Conservation (phyloP, 352 stramenopile genomes). For the Globisporangium lucens region DNA sequence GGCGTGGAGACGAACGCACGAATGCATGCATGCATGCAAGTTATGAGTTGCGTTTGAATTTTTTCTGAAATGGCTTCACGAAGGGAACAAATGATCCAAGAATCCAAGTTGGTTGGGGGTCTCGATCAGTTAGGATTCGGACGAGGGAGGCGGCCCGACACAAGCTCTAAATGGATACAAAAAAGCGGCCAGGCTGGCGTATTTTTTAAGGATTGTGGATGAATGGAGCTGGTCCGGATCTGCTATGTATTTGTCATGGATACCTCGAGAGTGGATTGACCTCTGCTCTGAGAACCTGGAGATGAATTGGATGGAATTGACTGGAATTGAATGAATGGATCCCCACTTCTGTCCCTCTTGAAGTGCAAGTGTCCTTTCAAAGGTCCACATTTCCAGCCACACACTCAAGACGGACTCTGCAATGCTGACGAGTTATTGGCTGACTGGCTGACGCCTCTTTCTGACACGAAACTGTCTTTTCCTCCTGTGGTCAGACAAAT, state of each 20-base stretch:
- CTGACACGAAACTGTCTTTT: conserved; percentile 9
- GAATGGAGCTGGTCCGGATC: neutral
- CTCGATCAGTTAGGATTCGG: neutral
- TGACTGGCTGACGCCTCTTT: conserved; percentile 8
- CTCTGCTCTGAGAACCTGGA: neutral
- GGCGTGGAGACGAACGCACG: neutral
- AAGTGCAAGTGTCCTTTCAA: conserved; percentile 2
- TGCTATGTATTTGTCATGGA: too few relatives aligned
- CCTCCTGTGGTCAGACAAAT: neutral
- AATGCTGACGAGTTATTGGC: neutral
- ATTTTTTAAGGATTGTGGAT: neutral
- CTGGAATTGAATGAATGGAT: neutral
- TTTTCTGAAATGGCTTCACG: too few relatives aligned
- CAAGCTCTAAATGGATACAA: neutral
- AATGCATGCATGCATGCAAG: neutral
- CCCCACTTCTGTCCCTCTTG: neutral
- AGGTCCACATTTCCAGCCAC: neutral
- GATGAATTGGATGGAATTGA: neutral
- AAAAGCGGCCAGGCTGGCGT: too few relatives aligned
- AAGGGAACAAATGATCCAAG: neutral
- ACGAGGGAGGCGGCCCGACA: neutral
- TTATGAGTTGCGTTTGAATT: too few relatives aligned
- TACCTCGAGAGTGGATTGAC: neutral
- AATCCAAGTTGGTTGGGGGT: neutral
- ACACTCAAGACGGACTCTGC: neutral